Evolutionary conservation across 148 eudicot genomes (phyloP).

Genomic region (Nepenthes mirabilis): DNA sequence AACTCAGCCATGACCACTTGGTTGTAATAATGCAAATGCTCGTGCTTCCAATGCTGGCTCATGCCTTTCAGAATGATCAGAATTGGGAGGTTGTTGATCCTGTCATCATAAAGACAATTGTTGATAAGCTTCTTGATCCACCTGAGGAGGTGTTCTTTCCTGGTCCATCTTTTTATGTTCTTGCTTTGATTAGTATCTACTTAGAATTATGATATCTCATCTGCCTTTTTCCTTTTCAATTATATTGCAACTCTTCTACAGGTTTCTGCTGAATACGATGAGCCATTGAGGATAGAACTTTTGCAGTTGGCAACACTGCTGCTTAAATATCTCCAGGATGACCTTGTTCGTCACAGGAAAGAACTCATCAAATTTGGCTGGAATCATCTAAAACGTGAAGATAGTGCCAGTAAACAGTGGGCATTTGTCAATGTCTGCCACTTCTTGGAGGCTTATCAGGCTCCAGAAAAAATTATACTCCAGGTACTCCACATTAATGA

Average conservation of each 20-base stretch:
- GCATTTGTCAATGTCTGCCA: conserved; percentile 99
- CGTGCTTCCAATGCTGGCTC: conserved; percentile 95
- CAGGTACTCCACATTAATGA: conserved; percentile 41
- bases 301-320: conserved; percentile 93
- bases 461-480: conserved; percentile 96
- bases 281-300: conserved; percentile 94
- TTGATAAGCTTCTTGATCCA: conserved; percentile 93
- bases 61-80: conserved; percentile 92
- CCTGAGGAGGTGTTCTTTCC: conserved; percentile 69
- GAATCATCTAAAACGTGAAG: conserved; percentile 99
- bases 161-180: neutral
- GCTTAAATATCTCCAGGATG: conserved; percentile 87
- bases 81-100: conserved; percentile 97
- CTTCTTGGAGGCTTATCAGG: conserved; percentile 98
- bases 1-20: conserved; percentile 76
- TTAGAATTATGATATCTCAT: neutral
- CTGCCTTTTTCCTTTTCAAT: conserved; percentile 1
- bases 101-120: conserved; percentile 70
- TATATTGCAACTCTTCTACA: conserved; percentile 5
- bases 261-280: conserved; percentile 98
- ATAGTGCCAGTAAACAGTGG: conserved; percentile 99
- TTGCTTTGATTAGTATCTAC: neutral
- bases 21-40: conserved; percentile 97
- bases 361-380: conserved; percentile 99
- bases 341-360: conserved; percentile 91